Base-by-base conservation (phyloP, 805 yeast genomes). In the Teunomyces tritomae region DNA sequence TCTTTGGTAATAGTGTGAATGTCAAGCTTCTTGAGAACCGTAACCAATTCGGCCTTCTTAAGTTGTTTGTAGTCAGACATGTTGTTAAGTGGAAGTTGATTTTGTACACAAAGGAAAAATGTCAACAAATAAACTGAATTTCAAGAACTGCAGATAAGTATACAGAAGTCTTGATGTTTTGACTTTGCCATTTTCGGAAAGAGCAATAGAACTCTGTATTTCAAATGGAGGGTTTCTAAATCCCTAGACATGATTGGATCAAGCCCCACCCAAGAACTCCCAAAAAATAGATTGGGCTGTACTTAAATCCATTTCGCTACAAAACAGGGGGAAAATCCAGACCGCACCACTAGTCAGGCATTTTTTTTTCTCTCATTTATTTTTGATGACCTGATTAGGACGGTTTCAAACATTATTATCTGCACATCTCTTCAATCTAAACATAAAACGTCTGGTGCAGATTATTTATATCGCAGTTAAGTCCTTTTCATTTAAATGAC, bases 21-120 rank as follows among this genome's bases (percentile, higher is more conserved):
- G 30, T 68, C 76, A 34, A 68, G 64, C 49, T 67, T 68, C 35
- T 57, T 65, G 49, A 68, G 66, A 34, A 64, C 68, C 37, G 54
- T 57, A 53, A 66, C 59, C 50, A 73, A 62, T 45, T 73, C 77
- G 37, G 75, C 74, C 57, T 73, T 73, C 53, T 68, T 73, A 52
- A 56, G 68, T 37, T 59, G 50, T 35, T 55, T 57, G 56, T 61
- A 68, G 32, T 68, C 71, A 40, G 71, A 62, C 76, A 71, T 70
- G 8, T 28, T 50, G 28, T 8, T 11, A 20, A 29, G 37, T 42
- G 45, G 29, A 9, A 16, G n/a, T 32, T 45, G 46, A 30, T 14
- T 26, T 28, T 24, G 39, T 36, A 44, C 28, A 47, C 42, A 44
- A 37, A 24, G 27, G 40, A 37, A 26, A 37, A 37, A 37, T 13